A percentile compares a stretch with the other conserved stretches of the same genome.
Conservation (phyloP, 805 yeast species). For the Groenewaldozyma tartarivorans region DNA sequence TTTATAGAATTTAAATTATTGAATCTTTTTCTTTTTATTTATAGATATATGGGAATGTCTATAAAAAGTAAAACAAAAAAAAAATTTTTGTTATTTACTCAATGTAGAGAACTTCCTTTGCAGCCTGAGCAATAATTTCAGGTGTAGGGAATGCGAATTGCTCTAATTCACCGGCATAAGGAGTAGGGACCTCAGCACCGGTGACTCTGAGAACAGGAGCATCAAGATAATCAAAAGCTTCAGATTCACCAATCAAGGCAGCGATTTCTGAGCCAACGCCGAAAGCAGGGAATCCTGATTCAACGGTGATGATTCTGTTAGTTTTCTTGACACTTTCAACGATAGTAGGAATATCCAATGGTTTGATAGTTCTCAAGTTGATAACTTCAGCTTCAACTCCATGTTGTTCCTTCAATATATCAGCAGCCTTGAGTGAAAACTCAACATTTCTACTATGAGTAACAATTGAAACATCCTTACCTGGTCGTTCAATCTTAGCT, state of each 20-base stretch:
- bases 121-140: slow-evolving; percentile 74
- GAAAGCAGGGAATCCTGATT: slow-evolving; percentile 95
- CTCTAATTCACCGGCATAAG: slow-evolving; percentile 92
- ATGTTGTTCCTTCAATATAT: slow-evolving; percentile 68
- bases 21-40: slow-evolving; percentile 1
- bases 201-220: slow-evolving; percentile 98
- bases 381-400: slow-evolving; percentile 88
- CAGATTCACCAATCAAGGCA: slow-evolving; percentile 97
- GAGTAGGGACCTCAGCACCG: slow-evolving; percentile 99
- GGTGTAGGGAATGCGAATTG: slow-evolving; percentile 98
- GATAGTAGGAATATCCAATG: slow-evolving; percentile 82
- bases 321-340: slow-evolving; percentile 90
- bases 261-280: slow-evolving; percentile 98
- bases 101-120: slow-evolving; percentile 32
- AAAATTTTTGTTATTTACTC: slow-evolving; percentile 11
- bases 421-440: slow-evolving; percentile 85
- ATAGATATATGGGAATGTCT: neutral
- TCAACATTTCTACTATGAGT: slow-evolving; percentile 88
- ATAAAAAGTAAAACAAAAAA: neutral
- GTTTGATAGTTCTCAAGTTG: slow-evolving; percentile 95
- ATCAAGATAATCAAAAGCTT: slow-evolving; percentile 95
- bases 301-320: slow-evolving; percentile 90
- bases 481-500: slow-evolving; percentile 92
- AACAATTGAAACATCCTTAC: slow-evolving; percentile 81
- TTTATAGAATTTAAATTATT: neutral